Conservation (phyloP, 2,329 filamentous ascomycete genomes). For the Colletotrichum sp. region DNA sequence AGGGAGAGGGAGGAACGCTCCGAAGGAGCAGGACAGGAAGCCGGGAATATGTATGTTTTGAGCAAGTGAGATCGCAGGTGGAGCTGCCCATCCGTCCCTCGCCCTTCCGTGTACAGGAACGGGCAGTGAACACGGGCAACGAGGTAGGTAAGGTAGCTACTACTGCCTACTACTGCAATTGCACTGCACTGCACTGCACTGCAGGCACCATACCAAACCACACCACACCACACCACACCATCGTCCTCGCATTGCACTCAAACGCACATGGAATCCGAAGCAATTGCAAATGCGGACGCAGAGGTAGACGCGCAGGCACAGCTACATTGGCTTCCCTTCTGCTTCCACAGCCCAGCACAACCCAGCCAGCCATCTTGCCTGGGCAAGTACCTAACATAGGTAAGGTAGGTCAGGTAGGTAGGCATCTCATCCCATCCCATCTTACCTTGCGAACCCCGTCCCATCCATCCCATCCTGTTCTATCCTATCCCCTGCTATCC, state of each 20-base stretch:
- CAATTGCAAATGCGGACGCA: background rate
- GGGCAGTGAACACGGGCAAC: background rate
- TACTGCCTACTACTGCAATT: background rate
- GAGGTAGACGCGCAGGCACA: background rate
- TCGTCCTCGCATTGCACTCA: background rate
- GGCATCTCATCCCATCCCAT: background rate
- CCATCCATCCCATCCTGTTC: background rate
- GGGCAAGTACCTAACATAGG: background rate
- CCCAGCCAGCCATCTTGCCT: background rate
- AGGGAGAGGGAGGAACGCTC: background rate
- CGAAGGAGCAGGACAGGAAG: constrained; percentile 15
- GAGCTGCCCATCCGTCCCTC: background rate
- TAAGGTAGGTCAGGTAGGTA: background rate
- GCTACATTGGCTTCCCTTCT: background rate
- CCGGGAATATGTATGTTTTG: constrained; percentile 22
- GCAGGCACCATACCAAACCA: background rate
- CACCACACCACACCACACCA: background rate
- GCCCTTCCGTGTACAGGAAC: background rate
- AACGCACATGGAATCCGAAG: background rate
- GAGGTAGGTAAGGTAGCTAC: background rate
- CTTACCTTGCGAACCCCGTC: background rate
- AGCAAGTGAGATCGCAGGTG: constrained; percentile 16
- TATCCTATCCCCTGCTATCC: background rate
- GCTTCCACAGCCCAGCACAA: background rate
- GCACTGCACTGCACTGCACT: no score